Percentiles rank a stretch among this genome's conserved stretches.
Evolutionary conservation across 306 rosid species (phyloP).

Genomic region (Lathyrus oleraceus): DNA sequence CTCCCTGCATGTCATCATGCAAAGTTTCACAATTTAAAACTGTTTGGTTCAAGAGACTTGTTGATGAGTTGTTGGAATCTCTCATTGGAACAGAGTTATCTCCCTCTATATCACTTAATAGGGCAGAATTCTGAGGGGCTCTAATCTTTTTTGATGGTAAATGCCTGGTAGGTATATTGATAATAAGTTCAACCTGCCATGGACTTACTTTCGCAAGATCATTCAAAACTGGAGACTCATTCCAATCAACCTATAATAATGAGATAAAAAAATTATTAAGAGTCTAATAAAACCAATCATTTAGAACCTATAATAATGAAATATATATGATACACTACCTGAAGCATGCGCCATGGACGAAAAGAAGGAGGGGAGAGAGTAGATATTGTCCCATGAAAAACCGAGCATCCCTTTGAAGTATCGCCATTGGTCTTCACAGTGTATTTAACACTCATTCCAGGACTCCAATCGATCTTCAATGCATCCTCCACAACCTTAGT

Average conservation of each 20-base stretch:
- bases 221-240: constrained; percentile 54
- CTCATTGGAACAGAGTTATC: too few species aligned
- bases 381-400: constrained; percentile 45
- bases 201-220: constrained; percentile 59
- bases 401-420: constrained; percentile 37
- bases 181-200: constrained; percentile 63
- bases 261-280: too few species aligned
- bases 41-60: too few species aligned
- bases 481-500: constrained; percentile 56
- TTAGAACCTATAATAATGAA: constrained; percentile 42
- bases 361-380: not conserved
- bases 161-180: constrained; percentile 36
- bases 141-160: constrained; percentile 46
- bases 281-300: constrained; percentile 50
- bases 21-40: too few species aligned
- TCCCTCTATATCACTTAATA: too few species aligned
- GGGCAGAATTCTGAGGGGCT: constrained; percentile 34
- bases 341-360: not conserved
- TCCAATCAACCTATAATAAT: constrained; percentile 59
- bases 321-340: not conserved
- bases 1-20: too few species aligned
- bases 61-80: too few species aligned
- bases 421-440: constrained; percentile 52
- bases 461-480: constrained; percentile 41
- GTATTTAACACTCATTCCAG: constrained; percentile 61